Base-by-base conservation (phyloP, 306 rosid genomes). In the Mucuna pruriens region DNA sequence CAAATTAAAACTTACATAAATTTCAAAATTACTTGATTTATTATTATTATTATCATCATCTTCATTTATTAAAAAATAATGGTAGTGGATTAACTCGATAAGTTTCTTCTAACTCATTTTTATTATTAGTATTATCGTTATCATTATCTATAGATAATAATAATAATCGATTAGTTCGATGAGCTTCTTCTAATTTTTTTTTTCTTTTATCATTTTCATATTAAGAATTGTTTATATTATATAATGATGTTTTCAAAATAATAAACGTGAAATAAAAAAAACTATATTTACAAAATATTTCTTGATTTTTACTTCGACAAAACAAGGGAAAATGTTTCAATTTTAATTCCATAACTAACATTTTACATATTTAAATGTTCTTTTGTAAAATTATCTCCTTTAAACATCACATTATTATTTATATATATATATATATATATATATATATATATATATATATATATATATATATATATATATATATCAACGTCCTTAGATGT, bases 131-230 rank as follows among this genome's bases (percentile, higher is more conserved):
- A 55, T 22, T 22, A 4, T 60, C 38, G 0, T 33, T 44, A 42
- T 5, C 2, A 2, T 20, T 10, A 9, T 67, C 6, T n/a, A n/a
- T n/a, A n/a, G n/a, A 66, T 38, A 12, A 61, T 17, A 31, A 62
- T 64, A 39, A 34, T 1, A 70, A 1, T 5, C 11, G 29, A 48
- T 25, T 25, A 44, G 7, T 3, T 2, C 42, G 31, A 6, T 29
- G 63, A 31, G 42, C 26, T 31, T 71, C 77, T 3, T 51, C 61
- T 15, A n/a, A n/a, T 3, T 22, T 71, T 26, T 71, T 62, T 31
- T 51, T 40, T 71, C 77, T 29, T 71, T 48, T 26, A 44, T 71
- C 46, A 33, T 49, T 71, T 71, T 51, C 77, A 31, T 29, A 49
- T 49, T 71, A 49, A 45, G 10, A 49, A 7, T 17, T 49, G 31